Conservation (phyloP, 2,329 filamentous ascomycete species). For the Nemania sp. region DNA sequence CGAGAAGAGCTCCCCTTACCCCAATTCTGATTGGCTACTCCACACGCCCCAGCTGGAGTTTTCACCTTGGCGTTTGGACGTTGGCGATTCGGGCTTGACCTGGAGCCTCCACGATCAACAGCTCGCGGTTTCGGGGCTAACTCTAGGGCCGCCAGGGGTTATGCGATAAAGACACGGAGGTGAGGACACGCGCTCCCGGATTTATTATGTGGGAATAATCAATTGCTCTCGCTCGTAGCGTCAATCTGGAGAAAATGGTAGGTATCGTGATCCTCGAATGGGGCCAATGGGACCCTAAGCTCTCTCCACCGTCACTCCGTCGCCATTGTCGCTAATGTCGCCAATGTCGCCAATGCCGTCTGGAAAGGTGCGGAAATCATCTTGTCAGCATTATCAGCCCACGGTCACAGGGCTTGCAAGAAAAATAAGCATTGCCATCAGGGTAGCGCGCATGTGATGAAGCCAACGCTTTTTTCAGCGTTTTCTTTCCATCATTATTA, state of each 20-base stretch:
- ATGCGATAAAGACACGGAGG: slow-evolving; percentile 34
- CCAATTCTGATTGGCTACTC: slow-evolving; percentile 44
- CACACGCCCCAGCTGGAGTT: slow-evolving; percentile 43
- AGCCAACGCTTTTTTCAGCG: slow-evolving; percentile 18
- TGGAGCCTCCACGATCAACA: slow-evolving; percentile 40
- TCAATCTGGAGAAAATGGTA: slow-evolving; percentile 32
- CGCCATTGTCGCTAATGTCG: neutral
- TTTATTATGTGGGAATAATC: slow-evolving; percentile 32
- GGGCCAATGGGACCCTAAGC: slow-evolving; percentile 2
- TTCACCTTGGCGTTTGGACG: slow-evolving; percentile 33
- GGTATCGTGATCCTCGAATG: slow-evolving; percentile 19
- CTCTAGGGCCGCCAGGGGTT: slow-evolving; percentile 30
- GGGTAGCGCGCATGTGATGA: slow-evolving; percentile 31
- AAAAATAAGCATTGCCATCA: slow-evolving; percentile 31
- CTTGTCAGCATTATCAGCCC: slow-evolving; percentile 21
- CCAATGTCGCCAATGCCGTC: neutral
- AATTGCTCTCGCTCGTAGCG: slow-evolving; percentile 6
- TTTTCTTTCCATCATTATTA: slow-evolving; percentile 36
- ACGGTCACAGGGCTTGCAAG: slow-evolving; percentile 29
- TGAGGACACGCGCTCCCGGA: slow-evolving; percentile 21
- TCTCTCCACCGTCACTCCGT: neutral
- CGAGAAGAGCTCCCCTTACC: slow-evolving; percentile 5
- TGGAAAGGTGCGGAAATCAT: slow-evolving; percentile 1
- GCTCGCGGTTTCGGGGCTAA: slow-evolving; percentile 34
- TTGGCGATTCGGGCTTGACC: slow-evolving; percentile 38